Evolutionary conservation across 78 protist species (phyloP).

Genomic region (Dictyostelium citrinum): DNA sequence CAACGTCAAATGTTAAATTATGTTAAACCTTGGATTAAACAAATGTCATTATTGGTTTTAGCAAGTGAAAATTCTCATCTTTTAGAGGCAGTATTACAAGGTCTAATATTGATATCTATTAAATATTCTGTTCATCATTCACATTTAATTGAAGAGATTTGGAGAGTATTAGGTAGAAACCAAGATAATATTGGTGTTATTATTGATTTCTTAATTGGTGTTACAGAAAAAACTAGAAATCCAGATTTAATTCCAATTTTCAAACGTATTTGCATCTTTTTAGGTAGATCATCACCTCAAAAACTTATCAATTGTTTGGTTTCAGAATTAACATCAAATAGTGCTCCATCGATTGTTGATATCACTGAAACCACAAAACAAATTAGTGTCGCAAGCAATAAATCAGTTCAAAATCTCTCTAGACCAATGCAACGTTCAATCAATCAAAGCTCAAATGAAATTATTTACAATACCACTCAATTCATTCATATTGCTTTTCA

Average conservation of each 20-base stretch:
- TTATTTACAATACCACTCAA: conserved; percentile 17
- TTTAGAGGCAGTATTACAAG: conserved; percentile 43
- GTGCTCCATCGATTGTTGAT: conserved; percentile 20
- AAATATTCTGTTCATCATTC: conserved; percentile 16
- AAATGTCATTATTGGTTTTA: conserved; percentile 1
- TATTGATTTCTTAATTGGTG: conserved; percentile 28
- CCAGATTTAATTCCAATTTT: conserved; percentile 57
- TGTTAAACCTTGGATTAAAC: conserved; percentile 70
- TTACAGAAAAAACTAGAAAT: conserved; percentile 61
- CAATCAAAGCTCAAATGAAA: not conserved
- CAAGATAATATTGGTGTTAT: conserved; percentile 42
- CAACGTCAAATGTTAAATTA: conserved; percentile 70
- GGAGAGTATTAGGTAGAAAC: conserved; percentile 45
- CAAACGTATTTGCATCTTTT: conserved; percentile 39
- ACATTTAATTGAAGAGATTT: conserved; percentile 50
- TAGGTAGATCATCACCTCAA: conserved; percentile 72
- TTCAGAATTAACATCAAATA: conserved; percentile 25
- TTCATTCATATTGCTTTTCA: conserved; percentile 29
- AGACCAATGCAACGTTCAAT: not conserved
- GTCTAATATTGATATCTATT: conserved; percentile 27
- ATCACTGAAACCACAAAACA: conserved; percentile 15
- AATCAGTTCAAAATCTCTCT: not conserved
- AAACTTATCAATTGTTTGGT: conserved; percentile 67
- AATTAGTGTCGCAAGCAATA: not conserved
- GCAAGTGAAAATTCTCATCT: conserved; percentile 3